Evolutionary conservation across 1,284 basidiomycete species (phyloP), one percentile per base, ranked within the genome.

Genomic region (Chalciporus piperatoides): DNA sequence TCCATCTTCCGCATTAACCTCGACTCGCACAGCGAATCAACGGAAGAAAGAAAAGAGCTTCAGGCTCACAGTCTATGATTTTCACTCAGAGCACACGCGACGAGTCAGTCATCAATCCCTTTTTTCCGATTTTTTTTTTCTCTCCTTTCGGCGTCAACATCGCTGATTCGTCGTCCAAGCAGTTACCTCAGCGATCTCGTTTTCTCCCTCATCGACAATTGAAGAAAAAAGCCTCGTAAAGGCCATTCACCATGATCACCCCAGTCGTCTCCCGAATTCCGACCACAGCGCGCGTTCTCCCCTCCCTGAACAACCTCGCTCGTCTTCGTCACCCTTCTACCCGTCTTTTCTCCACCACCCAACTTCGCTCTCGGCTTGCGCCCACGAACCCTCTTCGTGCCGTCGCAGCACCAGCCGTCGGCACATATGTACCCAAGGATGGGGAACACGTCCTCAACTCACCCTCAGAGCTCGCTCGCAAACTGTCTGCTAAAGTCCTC

Each of bases 391-490:
- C 77, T 50, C 64, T 79, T 45, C 74, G 76, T 54, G 88, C 89
- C 10, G 80, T 90, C 46, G 88, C 89, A 46, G 84, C 85, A 9
- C 87, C 88, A 38, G 87, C 87, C 12, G 86, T 92, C 8, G 88
- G 89, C 52, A 77, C 80, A 32, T 91, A 86, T 64, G 66, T 62
- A 27, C 80, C 78, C 46, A 79, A 84, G 55, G 84, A 86, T 41
- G 85, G 80, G 42, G 86, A 90, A 65, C 86, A 89, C 53, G 90
- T 92, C 49, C 79, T 96, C 63, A 94, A 85, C 69, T 93, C 92
- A 1, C 90, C 94, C 2, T 96, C 92, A 8, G 93, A 96, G 63
- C 77, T 97, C 50, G 94, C 94, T 14, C 83, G 92, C 59, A 86
- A 81, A 66, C 86, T 97, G 53, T 96, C 92, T 9, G 91, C 93